A percentile compares a stretch with the other conserved stretches of the same genome.
Evolutionary conservation across 768 basidiomycete genomes (phyloP).

Genomic region (Holtermanniella nyarrowii): DNA sequence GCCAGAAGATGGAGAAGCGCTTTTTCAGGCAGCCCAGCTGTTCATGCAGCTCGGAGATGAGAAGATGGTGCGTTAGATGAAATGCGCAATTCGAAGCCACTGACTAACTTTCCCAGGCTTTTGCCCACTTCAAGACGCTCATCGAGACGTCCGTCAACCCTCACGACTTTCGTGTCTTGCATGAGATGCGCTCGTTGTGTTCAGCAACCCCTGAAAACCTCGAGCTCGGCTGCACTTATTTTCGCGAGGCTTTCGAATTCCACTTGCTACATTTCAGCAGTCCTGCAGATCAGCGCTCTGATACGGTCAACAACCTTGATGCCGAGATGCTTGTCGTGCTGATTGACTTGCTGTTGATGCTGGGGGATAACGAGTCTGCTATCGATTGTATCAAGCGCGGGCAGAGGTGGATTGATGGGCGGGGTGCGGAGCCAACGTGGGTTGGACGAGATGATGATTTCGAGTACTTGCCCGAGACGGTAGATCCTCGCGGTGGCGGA

Average conservation of each 20-base stretch:
- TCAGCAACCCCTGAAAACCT: slow-evolving; percentile 65
- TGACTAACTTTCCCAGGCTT: slow-evolving; percentile 44
- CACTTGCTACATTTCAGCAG: slow-evolving; percentile 50
- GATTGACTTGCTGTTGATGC: slow-evolving; percentile 68
- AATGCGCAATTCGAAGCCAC: slow-evolving; percentile 2
- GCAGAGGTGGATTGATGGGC: slow-evolving; percentile 82
- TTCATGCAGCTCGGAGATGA: slow-evolving; percentile 66
- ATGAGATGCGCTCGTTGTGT: slow-evolving; percentile 66
- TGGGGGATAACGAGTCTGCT: slow-evolving; percentile 58
- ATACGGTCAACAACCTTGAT: slow-evolving; percentile 13
- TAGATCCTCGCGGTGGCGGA: slow-evolving; percentile 35
- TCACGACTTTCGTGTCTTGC: slow-evolving; percentile 67
- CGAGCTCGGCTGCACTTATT: slow-evolving; percentile 54
- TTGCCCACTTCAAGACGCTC: slow-evolving; percentile 57
- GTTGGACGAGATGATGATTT: slow-evolving; percentile 73
- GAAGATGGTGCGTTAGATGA: slow-evolving; percentile 48
- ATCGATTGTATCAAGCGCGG: slow-evolving; percentile 62
- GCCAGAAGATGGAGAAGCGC: slow-evolving; percentile 67
- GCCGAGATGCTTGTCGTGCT: slow-evolving; percentile 55
- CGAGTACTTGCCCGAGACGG: slow-evolving; percentile 57
- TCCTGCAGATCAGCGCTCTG: slow-evolving; percentile 7
- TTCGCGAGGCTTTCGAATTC: slow-evolving; percentile 63
- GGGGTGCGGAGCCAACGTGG: slow-evolving; percentile 65
- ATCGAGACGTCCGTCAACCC: slow-evolving; percentile 54
- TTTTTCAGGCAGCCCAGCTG: slow-evolving; percentile 80